phyloP scores from a whole-genome alignment of 73 alveolate genomes.

The Diophrys appendiculata region DNA sequence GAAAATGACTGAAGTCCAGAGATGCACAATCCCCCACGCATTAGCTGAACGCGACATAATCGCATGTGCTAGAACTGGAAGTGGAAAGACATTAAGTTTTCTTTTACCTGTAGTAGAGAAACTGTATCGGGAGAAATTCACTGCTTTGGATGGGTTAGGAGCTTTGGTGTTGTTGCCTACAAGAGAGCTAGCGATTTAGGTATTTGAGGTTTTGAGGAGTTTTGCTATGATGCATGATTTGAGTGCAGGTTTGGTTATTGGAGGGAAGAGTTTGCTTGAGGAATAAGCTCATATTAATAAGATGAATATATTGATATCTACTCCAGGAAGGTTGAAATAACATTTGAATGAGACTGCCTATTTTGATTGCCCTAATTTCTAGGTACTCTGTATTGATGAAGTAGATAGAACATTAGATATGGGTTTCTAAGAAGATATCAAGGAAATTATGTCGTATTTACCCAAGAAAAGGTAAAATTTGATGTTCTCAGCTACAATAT shows the following conservation, averaged over 20 bases:
- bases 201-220: constrained; percentile 77
- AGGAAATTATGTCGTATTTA: constrained; percentile 70
- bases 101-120: constrained; percentile 78
- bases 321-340: constrained; percentile 92
- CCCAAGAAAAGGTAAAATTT: constrained; percentile 73
- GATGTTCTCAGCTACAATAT: constrained; percentile 87
- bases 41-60: constrained; percentile 85
- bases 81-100: constrained; percentile 87
- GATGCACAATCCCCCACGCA: constrained; percentile 92
- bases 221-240: constrained; percentile 71
- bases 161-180: constrained; percentile 83
- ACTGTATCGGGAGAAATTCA: constrained; percentile 68
- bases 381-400: constrained; percentile 84
- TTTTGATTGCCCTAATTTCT: constrained; percentile 67
- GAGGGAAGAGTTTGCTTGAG: constrained; percentile 75
- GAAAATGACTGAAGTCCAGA: constrained; percentile 91
- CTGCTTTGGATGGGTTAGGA: constrained; percentile 80
- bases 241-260: constrained; percentile 84
- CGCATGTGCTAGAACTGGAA: constrained; percentile 91
- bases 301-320: constrained; percentile 79
- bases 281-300: constrained; percentile 61
- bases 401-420: constrained; percentile 87
- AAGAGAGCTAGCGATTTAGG: constrained; percentile 88
- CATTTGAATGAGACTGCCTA: constrained; percentile 87
- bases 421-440: constrained; percentile 83